Conservation (phyloP, 768 basidiomycete species). For the Leccinum variicolor region DNA sequence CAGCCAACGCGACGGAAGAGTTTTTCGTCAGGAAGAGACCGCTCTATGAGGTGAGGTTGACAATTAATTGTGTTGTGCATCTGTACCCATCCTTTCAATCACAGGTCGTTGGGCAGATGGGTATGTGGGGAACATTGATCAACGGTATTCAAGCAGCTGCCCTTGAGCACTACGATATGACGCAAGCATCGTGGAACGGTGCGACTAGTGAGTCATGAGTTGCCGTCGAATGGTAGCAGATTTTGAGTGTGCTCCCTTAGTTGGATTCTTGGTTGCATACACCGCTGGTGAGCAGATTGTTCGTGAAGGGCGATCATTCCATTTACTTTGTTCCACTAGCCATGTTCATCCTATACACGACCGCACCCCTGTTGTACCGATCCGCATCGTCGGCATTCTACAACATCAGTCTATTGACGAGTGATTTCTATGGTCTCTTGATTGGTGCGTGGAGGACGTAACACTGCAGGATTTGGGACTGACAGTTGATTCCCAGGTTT, state of each 20-base stretch:
- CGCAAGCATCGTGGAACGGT: conserved; percentile 66
- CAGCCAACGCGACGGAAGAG: conserved; percentile 87
- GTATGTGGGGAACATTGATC: conserved; percentile 81
- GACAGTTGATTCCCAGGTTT: conserved; percentile 32
- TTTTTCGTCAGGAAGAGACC: conserved; percentile 79
- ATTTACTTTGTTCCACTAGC: conserved; percentile 37
- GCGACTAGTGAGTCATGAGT: conserved; percentile 55
- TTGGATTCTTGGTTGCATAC: conserved; percentile 52
- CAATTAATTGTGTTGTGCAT: not conserved
- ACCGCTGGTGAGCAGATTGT: conserved; percentile 33
- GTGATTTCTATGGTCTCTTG: conserved; percentile 84
- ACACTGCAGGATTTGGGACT: conserved; percentile 1
- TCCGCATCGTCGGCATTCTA: conserved; percentile 83
- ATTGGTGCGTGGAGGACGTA: conserved; percentile 43
- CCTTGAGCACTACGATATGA: conserved; percentile 69
- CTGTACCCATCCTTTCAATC: not conserved
- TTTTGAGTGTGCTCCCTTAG: conserved; percentile 25
- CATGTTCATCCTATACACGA: conserved; percentile 82
- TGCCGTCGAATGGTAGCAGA: conserved; percentile 16
- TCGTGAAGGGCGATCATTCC: not conserved
- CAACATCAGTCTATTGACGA: conserved; percentile 81
- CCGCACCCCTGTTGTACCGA: conserved; percentile 82
- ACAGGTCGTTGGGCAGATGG: conserved; percentile 79
- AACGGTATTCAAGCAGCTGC: conserved; percentile 75
- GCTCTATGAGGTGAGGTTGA: conserved; percentile 59